Evolutionary conservation across 345 rosid genomes (phyloP).

Genomic region (Laguncularia racemosa): DNA sequence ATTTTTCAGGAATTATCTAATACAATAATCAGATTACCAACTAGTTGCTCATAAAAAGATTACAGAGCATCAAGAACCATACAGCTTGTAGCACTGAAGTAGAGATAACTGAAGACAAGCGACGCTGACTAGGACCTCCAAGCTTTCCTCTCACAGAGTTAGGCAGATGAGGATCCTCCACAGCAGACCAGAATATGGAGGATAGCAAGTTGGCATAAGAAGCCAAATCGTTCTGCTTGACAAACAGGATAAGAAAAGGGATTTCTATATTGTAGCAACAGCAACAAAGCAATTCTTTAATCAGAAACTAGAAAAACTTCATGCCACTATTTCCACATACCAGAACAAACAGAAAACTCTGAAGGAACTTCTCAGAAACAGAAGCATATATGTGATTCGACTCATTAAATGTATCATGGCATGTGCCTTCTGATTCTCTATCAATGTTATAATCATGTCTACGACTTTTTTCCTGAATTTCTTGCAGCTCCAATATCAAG

Average conservation of each 20-base stretch:
- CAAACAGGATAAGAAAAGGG: constrained; percentile 6
- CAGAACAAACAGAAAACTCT: constrained; percentile 37
- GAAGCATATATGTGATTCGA: constrained; percentile 26
- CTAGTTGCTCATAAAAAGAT: neutral
- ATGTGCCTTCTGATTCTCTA: constrained; percentile 14
- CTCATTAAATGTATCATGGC: constrained; percentile 24
- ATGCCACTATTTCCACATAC: constrained; percentile 24
- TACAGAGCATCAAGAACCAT: constrained; percentile 20
- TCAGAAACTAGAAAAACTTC: neutral
- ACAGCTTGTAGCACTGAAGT: constrained; percentile 79
- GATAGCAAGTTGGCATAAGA: constrained; percentile 55
- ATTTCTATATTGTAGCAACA: constrained; percentile 2
- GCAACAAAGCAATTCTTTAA: neutral
- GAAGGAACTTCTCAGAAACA: constrained; percentile 33
- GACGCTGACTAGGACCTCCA: constrained; percentile 97
- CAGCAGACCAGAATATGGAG: constrained; percentile 52
- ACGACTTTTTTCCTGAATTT: constrained; percentile 35
- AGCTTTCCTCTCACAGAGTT: constrained; percentile 76
- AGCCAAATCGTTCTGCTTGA: constrained; percentile 59
- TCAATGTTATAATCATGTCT: constrained; percentile 23
- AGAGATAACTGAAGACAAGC: constrained; percentile 55
- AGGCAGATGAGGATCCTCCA: constrained; percentile 46
- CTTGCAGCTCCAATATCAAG: constrained; percentile 59
- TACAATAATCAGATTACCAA: neutral
- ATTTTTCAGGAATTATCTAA: neutral